phyloP scores from a whole-genome alignment of 345 rosid species.

The Barbarea vulgaris region DNA sequence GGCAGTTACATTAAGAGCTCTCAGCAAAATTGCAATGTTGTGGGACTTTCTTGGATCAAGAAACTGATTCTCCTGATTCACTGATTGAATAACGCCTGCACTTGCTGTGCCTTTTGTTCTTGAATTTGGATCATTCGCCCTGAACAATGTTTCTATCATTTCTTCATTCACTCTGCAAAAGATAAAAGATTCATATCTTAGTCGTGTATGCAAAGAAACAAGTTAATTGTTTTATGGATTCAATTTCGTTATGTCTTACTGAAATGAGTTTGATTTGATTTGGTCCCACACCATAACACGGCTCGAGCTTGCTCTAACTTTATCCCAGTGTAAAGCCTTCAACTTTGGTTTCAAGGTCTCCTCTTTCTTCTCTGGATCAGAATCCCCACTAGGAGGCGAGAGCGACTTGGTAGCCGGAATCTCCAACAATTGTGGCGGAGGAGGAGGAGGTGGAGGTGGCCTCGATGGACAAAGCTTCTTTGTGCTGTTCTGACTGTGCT shows the following conservation, averaged over 20 bases:
- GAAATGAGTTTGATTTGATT: slow-evolving; percentile 84
- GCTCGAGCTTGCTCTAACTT: slow-evolving; percentile 90
- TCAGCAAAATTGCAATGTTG: slow-evolving; percentile 83
- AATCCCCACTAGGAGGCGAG: slow-evolving; percentile 45
- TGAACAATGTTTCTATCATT: slow-evolving; percentile 91
- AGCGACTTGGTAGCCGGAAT: slow-evolving; percentile 34
- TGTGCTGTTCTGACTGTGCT: slow-evolving; percentile 20
- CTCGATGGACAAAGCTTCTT: slow-evolving; percentile 37
- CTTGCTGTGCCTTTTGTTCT: slow-evolving; percentile 47
- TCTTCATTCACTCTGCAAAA: slow-evolving; percentile 87
- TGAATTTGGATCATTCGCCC: slow-evolving; percentile 57
- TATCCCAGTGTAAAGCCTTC: slow-evolving; percentile 98
- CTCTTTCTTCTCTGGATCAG: slow-evolving; percentile 50
- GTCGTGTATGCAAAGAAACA: slow-evolving; percentile 1
- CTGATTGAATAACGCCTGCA: slow-evolving; percentile 38
- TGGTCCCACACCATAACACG: slow-evolving; percentile 98
- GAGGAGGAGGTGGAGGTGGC: slow-evolving; percentile 74
- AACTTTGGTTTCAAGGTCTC: slow-evolving; percentile 67
- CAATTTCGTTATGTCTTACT: slow-evolving; percentile 53
- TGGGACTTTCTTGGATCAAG: slow-evolving; percentile 95
- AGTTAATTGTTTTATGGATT: background rate
- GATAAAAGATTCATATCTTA: slow-evolving; percentile 13
- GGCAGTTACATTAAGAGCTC: slow-evolving; percentile 88
- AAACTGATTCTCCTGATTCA: slow-evolving; percentile 63
- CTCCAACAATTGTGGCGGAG: slow-evolving; percentile 58